These are phyloP conservation scores for Penicillium pancosmium DNA, from an alignment of 495 filamentous ascomycete species.

Conservation along the genomic window DNA sequence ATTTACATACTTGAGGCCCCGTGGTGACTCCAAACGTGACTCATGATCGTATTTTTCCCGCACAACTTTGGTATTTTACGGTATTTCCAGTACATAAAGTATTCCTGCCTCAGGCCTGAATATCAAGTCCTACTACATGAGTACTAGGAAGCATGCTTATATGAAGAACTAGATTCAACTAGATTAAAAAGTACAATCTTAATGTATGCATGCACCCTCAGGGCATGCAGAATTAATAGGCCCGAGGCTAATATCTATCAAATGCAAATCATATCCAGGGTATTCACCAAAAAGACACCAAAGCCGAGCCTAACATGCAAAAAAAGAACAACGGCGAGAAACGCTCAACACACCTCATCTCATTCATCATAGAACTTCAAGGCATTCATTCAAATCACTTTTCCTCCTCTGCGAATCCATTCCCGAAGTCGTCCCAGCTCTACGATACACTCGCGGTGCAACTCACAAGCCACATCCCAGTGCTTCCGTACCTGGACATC, in stretches of 20 bases:
- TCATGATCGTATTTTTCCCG: background rate
- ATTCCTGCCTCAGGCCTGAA: no score
- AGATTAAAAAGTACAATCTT: background rate
- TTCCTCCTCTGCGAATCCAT: conserved; percentile 46
- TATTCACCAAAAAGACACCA: conserved; percentile 19
- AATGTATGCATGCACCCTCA: background rate
- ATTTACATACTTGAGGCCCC: no score
- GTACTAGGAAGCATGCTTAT: no score
- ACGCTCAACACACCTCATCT: background rate
- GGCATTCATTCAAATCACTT: conserved; percentile 25
- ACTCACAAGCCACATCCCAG: conserved; percentile 66
- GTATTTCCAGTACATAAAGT: background rate
- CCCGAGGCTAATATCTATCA: conserved; percentile 8
- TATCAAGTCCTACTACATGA: no score
- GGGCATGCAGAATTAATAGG: background rate
- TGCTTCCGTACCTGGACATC: conserved; percentile 62
- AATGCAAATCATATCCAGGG: conserved; percentile 17
- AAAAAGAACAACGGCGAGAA: background rate
- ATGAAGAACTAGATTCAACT: no score
- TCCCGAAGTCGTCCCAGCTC: conserved; percentile 61
- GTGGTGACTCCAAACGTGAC: background rate
- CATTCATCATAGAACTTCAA: conserved; percentile 4
- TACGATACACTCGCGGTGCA: conserved; percentile 62
- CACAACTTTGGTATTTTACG: background rate
- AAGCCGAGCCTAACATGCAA: conserved; percentile 9